A percentile compares a stretch with the other conserved stretches of the same genome.
Conservation (phyloP, 2,329 filamentous ascomycete genomes). For the Ophiosphaerella narmari region DNA sequence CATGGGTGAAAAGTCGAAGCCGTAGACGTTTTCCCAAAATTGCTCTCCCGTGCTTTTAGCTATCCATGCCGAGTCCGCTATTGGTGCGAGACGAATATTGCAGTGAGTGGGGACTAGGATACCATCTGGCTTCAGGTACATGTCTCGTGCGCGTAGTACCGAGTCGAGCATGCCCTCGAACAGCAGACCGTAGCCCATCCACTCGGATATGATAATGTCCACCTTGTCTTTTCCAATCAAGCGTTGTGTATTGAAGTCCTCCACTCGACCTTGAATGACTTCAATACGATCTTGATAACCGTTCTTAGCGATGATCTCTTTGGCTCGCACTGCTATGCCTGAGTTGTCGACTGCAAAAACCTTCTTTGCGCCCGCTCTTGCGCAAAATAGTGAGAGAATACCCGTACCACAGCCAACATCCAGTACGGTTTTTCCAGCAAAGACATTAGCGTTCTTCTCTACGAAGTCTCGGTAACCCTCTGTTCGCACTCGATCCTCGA, state of each 20-base stretch:
- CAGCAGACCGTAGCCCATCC: slow-evolving; percentile 94
- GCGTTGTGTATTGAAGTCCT: slow-evolving; percentile 75
- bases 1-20: slow-evolving; percentile 94
- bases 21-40: slow-evolving; percentile 93
- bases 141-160: slow-evolving; percentile 84
- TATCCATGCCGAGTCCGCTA: slow-evolving; percentile 77
- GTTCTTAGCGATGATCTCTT: slow-evolving; percentile 83
- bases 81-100: slow-evolving; percentile 79
- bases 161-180: slow-evolving; percentile 97
- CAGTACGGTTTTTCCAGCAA: slow-evolving; percentile 82
- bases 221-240: slow-evolving; percentile 60
- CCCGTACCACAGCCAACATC: slow-evolving; percentile 86
- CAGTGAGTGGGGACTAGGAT: slow-evolving; percentile 86
- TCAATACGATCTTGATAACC: slow-evolving; percentile 74
- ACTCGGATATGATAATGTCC: slow-evolving; percentile 94
- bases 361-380: slow-evolving; percentile 80
- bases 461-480: slow-evolving; percentile 95
- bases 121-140: slow-evolving; percentile 78
- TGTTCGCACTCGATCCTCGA: slow-evolving; percentile 86
- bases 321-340: slow-evolving; percentile 84
- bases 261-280: slow-evolving; percentile 82
- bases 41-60: slow-evolving; percentile 68
- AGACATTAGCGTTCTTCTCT: slow-evolving; percentile 86
- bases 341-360: slow-evolving; percentile 94
- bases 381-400: slow-evolving; percentile 93